Conservation (phyloP, 495 filamentous ascomycete genomes). For the Hypoxylon trugodes region DNA sequence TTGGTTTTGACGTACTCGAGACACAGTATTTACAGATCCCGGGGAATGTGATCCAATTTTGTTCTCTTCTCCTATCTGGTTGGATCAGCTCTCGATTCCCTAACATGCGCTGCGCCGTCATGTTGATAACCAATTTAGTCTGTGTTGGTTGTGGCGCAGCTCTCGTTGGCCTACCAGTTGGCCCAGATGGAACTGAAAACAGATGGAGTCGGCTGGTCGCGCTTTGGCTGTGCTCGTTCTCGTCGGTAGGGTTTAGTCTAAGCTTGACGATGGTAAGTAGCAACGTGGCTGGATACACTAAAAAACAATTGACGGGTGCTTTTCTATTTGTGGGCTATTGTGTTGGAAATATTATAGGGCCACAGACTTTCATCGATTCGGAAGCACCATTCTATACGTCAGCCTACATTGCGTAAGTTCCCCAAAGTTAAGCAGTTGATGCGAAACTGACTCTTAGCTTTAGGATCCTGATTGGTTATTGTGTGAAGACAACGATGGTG, state of each 20-base stretch:
- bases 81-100: slow-evolving; percentile 51
- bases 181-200: slow-evolving; percentile 49
- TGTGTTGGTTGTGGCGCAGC: slow-evolving; percentile 51
- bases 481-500: slow-evolving; percentile 58
- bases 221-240: slow-evolving; percentile 52
- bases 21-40: slow-evolving; percentile 64
- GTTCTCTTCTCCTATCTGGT: slow-evolving; percentile 48
- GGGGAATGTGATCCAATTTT: slow-evolving; percentile 50
- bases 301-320: slow-evolving; percentile 63
- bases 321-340: slow-evolving; percentile 63
- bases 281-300: slow-evolving; percentile 65
- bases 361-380: slow-evolving; percentile 61
- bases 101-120: slow-evolving; percentile 50
- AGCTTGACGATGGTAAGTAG: slow-evolving; percentile 52
- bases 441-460: not conserved
- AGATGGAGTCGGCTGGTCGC: slow-evolving; percentile 64
- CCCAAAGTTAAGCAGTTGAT: not conserved
- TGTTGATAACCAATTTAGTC: slow-evolving; percentile 51
- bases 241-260: slow-evolving; percentile 53
- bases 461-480: slow-evolving; percentile 62
- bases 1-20: slow-evolving; percentile 64
- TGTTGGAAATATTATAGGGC: slow-evolving; percentile 64
- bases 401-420: slow-evolving; percentile 60
- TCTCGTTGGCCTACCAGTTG: slow-evolving; percentile 42
- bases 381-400: slow-evolving; percentile 63